Evolutionary conservation across 2,329 filamentous ascomycete genomes (phyloP).

Genomic region (Hypoxylon sp.): DNA sequence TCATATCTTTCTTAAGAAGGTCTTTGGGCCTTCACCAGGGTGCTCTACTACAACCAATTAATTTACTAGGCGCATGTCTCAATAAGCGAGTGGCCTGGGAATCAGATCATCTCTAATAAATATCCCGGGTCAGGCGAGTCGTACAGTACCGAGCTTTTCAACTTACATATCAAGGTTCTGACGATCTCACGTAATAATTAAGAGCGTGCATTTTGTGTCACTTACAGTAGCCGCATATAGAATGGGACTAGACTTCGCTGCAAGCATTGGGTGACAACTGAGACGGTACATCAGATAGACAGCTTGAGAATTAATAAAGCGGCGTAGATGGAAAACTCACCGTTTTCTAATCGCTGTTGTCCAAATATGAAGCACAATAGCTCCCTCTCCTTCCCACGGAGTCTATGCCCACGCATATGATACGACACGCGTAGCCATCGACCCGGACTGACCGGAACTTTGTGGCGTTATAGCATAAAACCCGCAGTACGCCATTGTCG

Average conservation of each 20-base stretch:
- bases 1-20: conserved; percentile 16
- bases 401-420: not conserved
- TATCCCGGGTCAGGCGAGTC: conserved; percentile 39
- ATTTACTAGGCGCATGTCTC: conserved; percentile 41
- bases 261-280: conserved; percentile 1
- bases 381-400: not conserved
- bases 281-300: conserved; percentile 4
- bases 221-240: conserved; percentile 33
- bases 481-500: conserved; percentile 15
- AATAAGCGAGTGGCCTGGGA: conserved; percentile 39
- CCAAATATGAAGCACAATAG: not conserved
- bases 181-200: conserved; percentile 40
- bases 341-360: not conserved
- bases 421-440: conserved; percentile 2
- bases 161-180: conserved; percentile 39
- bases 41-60: conserved; percentile 34
- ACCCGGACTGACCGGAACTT: conserved; percentile 33
- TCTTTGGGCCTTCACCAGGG: conserved; percentile 32
- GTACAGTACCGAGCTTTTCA: conserved; percentile 34
- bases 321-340: not conserved
- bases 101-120: conserved; percentile 39
- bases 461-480: conserved; percentile 19
- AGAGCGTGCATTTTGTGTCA: conserved; percentile 27
- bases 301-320: conserved; percentile 1
- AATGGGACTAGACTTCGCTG: conserved; percentile 6